Base-by-base conservation (phyloP, 257 asterid genomes). In the Parsonsia alboflavescens region DNA sequence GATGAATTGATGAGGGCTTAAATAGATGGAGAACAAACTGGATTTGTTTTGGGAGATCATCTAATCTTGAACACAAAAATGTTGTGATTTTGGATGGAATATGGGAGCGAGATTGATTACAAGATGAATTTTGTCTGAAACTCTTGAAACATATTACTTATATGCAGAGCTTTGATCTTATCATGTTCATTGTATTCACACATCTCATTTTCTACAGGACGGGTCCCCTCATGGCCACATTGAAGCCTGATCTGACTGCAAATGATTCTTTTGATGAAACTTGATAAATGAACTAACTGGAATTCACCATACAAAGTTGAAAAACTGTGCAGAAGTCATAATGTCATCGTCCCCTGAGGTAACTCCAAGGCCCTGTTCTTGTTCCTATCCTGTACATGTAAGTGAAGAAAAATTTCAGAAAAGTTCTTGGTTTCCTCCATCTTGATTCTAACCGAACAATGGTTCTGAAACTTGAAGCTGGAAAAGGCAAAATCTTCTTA, bases 341-440 rank as follows among this genome's bases (percentile, higher is more conserved):
- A 12, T 39, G 9, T 50, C 7, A 75, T 82, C 74, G 73, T 64
- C 36, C 71, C 59, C 68, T 78, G 45, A 83, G 89, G 78, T 82
- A 78, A 56, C 78, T 74, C 90, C 86, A 85, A 30, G 88, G 87
- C 13, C 92, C 88, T 26, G 86, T 81, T 72, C 76, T 77, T 33
- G 91, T 80, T 65, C 88, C 86, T 28, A 88, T 79, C 87, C 88
- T 84, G 90, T 76, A 68, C 26, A 61, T 70, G 68, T 7, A 66
- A 36, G 68, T 10, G 39, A 63, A 26, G 52, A 73, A 75, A 59
- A 44, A 4, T 9, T 12, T 71, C 22, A 69, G 62, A 45, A 58
- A 70, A 48, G 52, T 10, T 52, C 41, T 75, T 21, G 26, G 44
- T 66, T 22, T 71, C 39, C 19, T 71, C 39, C 19, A n/a, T 68